A percentile compares a stretch with the other conserved stretches of the same genome.
These are phyloP conservation scores for Cyclotella atomus DNA, from an alignment of 108 stramenopile genomes.

Conservation along the genomic window DNA sequence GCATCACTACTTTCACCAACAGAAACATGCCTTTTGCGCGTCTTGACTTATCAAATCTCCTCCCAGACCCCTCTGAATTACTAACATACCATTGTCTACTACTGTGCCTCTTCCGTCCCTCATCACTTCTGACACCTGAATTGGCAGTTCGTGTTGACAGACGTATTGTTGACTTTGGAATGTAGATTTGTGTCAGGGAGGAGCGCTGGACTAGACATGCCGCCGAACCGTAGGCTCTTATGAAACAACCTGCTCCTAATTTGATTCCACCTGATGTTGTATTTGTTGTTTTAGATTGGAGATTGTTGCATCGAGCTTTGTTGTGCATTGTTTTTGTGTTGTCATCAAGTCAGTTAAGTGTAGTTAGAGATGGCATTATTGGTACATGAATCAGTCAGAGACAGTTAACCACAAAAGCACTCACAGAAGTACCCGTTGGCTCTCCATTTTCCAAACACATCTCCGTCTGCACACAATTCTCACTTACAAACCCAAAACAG, in stretches of 20 bases:
- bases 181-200: slow-evolving; percentile 45
- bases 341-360: background rate
- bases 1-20: no score
- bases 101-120: background rate
- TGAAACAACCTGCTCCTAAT: slow-evolving; percentile 86
- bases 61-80: background rate
- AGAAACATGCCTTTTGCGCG: slow-evolving; percentile 14
- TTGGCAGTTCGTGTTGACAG: slow-evolving; percentile 30
- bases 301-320: background rate
- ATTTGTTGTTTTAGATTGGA: background rate
- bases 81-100: slow-evolving; percentile 6
- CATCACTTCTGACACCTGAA: slow-evolving; percentile 25
- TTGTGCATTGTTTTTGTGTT: background rate
- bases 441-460: slow-evolving; percentile 86
- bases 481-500: slow-evolving; percentile 70
- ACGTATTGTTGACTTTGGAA: slow-evolving; percentile 55
- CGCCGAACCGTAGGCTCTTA: slow-evolving; percentile 83
- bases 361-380: slow-evolving; percentile 7
- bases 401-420: background rate
- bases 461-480: slow-evolving; percentile 50
- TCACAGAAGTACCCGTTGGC: slow-evolving; percentile 82
- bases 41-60: background rate
- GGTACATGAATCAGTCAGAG: no score
- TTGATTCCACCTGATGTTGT: slow-evolving; percentile 65
- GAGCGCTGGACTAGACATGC: slow-evolving; percentile 71